Evolutionary conservation across 768 basidiomycete genomes (phyloP).

Genomic region (Trametes meyenii): DNA sequence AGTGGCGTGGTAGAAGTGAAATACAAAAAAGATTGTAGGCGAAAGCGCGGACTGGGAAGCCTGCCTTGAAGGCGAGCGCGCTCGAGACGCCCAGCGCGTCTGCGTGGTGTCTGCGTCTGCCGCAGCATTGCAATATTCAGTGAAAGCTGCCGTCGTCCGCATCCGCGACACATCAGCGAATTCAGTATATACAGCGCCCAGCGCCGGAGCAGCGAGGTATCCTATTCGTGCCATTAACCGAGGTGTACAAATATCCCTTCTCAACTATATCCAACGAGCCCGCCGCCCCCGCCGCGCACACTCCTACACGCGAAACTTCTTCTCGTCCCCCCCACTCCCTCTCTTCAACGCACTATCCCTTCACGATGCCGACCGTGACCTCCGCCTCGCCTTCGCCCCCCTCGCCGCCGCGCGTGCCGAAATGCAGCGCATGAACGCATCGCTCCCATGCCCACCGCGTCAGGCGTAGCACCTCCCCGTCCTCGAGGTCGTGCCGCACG

Average conservation of each 20-base stretch:
- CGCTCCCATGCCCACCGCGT: slow-evolving; percentile 80
- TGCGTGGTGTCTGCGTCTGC: no score
- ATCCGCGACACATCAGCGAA: not conserved
- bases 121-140: no score
- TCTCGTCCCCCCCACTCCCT: not conserved
- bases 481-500: slow-evolving; percentile 64
- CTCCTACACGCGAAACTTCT: no score
- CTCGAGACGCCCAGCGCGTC: no score
- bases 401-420: slow-evolving; percentile 33
- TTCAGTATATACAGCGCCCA: not conserved
- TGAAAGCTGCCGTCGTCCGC: not conserved
- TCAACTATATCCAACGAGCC: not conserved
- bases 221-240: not conserved
- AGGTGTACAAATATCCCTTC: slow-evolving; percentile 4
- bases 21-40: no score
- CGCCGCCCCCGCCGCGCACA: no score
- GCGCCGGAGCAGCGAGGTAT: not conserved
- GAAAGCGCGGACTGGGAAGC: no score
- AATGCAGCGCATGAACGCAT: slow-evolving; percentile 52
- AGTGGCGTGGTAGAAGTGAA: not conserved
- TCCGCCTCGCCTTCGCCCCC: slow-evolving; percentile 46
- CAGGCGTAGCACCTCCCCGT: slow-evolving; percentile 70
- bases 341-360: slow-evolving; percentile 6
- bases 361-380: slow-evolving; percentile 74
- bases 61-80: no score